Percentiles rank a stretch among this genome's conserved stretches.
Conservation (phyloP, 208 protist species). For the Acanthamoeba divionensis region DNA sequence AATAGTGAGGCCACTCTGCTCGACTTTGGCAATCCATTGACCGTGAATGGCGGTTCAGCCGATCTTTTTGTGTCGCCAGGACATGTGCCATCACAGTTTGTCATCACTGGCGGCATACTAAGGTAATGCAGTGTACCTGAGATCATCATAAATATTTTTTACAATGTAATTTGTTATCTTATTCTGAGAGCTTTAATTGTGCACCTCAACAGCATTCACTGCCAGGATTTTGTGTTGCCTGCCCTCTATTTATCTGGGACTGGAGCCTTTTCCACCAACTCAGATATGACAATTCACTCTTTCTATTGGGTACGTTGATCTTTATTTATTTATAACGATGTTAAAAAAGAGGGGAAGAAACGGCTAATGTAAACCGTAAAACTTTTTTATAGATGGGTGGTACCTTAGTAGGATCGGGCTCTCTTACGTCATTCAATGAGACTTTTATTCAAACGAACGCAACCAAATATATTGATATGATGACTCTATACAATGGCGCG, state of each 20-base stretch:
- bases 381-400: neutral
- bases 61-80: conserved; percentile 21
- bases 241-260: neutral
- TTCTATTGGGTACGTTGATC: neutral
- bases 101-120: neutral
- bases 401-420: neutral
- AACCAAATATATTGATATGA: conserved; percentile 13
- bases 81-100: conserved; percentile 7
- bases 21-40: conserved; percentile 49
- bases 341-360: too few species aligned
- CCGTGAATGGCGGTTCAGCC: neutral
- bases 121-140: too few species aligned
- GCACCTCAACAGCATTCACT: conserved; percentile 5
- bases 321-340: too few species aligned
- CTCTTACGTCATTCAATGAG: neutral
- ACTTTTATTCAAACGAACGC: neutral
- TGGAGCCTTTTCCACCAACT: conserved; percentile 43
- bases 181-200: too few species aligned
- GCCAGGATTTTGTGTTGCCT: conserved; percentile 25
- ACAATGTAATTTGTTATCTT: too few species aligned
- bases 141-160: too few species aligned
- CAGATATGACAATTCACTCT: neutral
- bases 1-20: neutral
- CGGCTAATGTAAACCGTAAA: too few species aligned
- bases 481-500: neutral